Base-by-base conservation (phyloP, 2,329 filamentous ascomycete species). In the Chaetomiaceae sp. region DNA sequence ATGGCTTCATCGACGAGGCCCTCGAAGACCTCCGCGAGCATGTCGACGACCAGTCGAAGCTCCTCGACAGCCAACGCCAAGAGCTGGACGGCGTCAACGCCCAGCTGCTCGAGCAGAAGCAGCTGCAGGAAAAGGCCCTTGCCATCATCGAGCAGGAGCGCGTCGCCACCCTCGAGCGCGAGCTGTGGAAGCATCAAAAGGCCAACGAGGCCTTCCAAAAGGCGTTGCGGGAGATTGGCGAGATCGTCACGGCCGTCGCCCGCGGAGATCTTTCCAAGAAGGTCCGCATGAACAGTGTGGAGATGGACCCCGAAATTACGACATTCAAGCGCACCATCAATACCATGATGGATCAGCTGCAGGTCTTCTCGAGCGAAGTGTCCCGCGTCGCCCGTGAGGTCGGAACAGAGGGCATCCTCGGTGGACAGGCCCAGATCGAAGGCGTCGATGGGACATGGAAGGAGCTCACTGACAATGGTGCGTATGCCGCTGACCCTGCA, bases 121-220 rank as follows among this genome's bases (percentile, higher is more conserved):
- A 86, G 64, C 80, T 90, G 56, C 89, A 95, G 65, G 87, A 91
- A 68, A 82, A 83, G 64, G 87, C 89, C 27, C 83, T 96, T 50
- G 85, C 86, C 60, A 81, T 86, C 55, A 85, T 95, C 47, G 90
- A 96, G 69, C 82, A 87, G 58, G 85, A 90, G 68, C 90, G 93
- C 60, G 92, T 97, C 57, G 86, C 88, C 48, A 85, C 89, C 31
- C 77, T 97, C 35, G 92, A 97, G 72, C 83, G 92, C 53, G 93
- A 99, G 70, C 77, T 99, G 53, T 90, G 87, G 76, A 97, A 97
- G 72, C 91, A 96, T 65, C 91, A 96, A 67, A 93, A 96, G 71
- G 93, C 95, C 65, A 99, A 99, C 70, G 85, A 96, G 70, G 95
- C 93, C 61, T 99, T 97, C 79, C 91, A 97, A 67, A 97, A 97